Base-by-base conservation (phyloP, 352 stramenopile genomes). In the Globisporangium megalacanthum region DNA sequence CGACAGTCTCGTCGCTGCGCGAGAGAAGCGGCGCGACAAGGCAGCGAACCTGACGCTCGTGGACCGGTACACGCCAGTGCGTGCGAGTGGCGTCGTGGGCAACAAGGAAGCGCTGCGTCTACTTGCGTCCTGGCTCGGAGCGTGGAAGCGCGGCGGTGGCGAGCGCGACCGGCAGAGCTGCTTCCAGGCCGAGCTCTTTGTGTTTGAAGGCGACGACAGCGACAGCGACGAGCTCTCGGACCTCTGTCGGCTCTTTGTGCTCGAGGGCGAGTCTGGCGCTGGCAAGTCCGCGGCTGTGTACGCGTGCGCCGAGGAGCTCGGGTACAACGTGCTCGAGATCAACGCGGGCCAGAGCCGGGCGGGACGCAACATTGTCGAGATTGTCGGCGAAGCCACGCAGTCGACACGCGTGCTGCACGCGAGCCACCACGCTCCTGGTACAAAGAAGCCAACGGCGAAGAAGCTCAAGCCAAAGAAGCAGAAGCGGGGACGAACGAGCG, bases 301-400 rank as follows among this genome's bases (percentile, higher is more conserved):
- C 47, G 84, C 82, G 1, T 94, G 84, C 22, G 82, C 84, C 0
- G 78, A 88, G 58, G 84, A 92, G 58, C 64, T 92, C 19, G 84
- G 84, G 8, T 94, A 86, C 59, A 64, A 94, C 54, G 82, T 94
- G 33, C 89, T 94, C 46, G 84, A 94, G 57, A 92, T 94, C 62
- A 92, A 94, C 50, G 84, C 84, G 0, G 79, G 78, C 31, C 83
- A 92, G 53, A 79, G 77, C 49, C 84, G 84, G 3, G 83, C 78
- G 0, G 82, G 84, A 14, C 84, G 86, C 45, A 75, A 72, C 14
- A 65, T 94, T 36, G 59, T 91, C 7, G 80, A 92, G 50, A 76
- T 94, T 19, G 82, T 77, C 15, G 83, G 83, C n/a, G 84, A 94
- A 68, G 84, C 84, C 25, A 94, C 84, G 1, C 84, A 94, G 54